Evolutionary conservation across 768 basidiomycete genomes (phyloP).

Genomic region (Russula sp.): DNA sequence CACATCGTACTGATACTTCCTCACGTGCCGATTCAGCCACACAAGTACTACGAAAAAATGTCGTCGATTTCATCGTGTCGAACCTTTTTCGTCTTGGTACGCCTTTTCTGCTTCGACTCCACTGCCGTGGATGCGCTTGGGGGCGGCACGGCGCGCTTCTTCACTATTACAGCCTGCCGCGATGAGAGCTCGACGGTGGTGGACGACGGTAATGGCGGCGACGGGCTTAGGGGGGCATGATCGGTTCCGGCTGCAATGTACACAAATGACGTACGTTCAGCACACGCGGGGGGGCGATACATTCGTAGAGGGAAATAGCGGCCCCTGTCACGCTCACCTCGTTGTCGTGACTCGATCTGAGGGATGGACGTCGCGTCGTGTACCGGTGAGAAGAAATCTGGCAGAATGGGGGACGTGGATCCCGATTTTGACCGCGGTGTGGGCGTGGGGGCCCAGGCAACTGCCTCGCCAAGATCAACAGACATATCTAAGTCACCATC

Average conservation of each 20-base stretch:
- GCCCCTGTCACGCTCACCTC: background rate
- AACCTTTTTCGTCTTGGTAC: constrained; percentile 1
- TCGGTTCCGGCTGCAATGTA: background rate
- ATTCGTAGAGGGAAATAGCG: too few species aligned
- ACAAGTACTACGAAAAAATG: constrained; percentile 18
- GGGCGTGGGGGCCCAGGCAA: background rate
- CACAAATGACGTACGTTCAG: background rate
- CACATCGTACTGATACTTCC: too few species aligned
- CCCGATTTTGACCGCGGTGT: background rate
- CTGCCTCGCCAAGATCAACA: constrained; percentile 13
- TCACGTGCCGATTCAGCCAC: too few species aligned
- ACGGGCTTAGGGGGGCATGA: background rate
- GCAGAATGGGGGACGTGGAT: background rate
- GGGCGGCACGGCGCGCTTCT: background rate
- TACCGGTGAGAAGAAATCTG: background rate
- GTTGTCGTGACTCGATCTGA: background rate
- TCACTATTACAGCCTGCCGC: constrained; percentile 4
- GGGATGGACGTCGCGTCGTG: background rate
- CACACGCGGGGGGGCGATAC: background rate
- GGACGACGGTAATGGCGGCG: background rate
- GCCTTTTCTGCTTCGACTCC: constrained; percentile 1
- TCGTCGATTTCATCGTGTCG: constrained; percentile 23
- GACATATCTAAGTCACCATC: constrained; percentile 12
- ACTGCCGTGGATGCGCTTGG: background rate
- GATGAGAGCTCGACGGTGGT: background rate